Evolutionary conservation across 352 stramenopile genomes (phyloP).

Genomic region (Phytophthora podocarpi): DNA sequence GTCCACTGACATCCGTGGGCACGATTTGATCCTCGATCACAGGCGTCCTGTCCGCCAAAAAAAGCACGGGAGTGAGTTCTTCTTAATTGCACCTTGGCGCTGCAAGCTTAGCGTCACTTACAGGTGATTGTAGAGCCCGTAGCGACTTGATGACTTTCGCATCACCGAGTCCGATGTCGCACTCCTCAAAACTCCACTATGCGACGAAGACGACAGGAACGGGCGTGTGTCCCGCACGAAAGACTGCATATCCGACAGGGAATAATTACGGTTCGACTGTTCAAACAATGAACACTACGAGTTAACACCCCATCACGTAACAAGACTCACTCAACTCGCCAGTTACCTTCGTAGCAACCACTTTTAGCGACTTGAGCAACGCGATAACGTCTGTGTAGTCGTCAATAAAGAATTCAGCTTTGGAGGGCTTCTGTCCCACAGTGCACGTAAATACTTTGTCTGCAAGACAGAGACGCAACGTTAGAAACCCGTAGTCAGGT

Average conservation of each 20-base stretch:
- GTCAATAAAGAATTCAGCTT: slow-evolving; percentile 96
- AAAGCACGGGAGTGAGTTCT: neutral
- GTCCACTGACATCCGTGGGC: slow-evolving; percentile 27
- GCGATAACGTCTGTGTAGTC: slow-evolving; percentile 95
- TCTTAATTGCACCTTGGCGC: neutral
- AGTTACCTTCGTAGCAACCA: slow-evolving; percentile 76
- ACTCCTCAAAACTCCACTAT: slow-evolving; percentile 44
- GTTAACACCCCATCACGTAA: neutral
- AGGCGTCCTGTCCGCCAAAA: slow-evolving; percentile 42
- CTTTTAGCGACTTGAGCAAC: slow-evolving; percentile 84
- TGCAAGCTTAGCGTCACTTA: slow-evolving; percentile 31
- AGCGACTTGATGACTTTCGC: slow-evolving; percentile 57
- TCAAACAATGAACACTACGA: neutral
- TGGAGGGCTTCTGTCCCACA: slow-evolving; percentile 97
- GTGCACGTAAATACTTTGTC: slow-evolving; percentile 95
- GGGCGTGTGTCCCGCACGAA: slow-evolving; percentile 63
- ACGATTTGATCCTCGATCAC: slow-evolving; percentile 70
- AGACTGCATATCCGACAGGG: slow-evolving; percentile 83
- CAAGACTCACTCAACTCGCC: neutral
- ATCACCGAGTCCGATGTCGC: slow-evolving; percentile 56
- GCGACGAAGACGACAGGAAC: slow-evolving; percentile 58
- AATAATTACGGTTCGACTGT: slow-evolving; percentile 85
- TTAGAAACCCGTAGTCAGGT: slow-evolving; percentile 6
- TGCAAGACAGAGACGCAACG: slow-evolving; percentile 30
- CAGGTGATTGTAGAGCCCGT: slow-evolving; percentile 54